phyloP scores from a whole-genome alignment of 2,329 filamentous ascomycete genomes.

The Ilyonectria robusta region DNA sequence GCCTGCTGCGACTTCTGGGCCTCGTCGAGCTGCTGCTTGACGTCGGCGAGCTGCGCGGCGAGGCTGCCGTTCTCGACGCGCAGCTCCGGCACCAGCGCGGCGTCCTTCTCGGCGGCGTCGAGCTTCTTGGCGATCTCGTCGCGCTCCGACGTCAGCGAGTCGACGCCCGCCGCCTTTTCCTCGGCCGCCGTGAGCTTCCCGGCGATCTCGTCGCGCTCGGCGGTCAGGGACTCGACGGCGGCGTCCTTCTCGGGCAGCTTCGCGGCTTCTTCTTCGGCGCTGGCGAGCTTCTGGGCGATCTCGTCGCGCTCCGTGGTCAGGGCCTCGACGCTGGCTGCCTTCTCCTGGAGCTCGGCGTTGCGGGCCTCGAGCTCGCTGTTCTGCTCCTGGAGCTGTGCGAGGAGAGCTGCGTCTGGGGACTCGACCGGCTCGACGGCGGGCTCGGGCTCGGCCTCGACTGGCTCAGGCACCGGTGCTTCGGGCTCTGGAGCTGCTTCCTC shows the following conservation, averaged over 20 bases:
- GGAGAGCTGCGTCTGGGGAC: slow-evolving; percentile 16
- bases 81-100: slow-evolving; percentile 38
- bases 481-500: slow-evolving; percentile 14
- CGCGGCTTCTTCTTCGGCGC: slow-evolving; percentile 31
- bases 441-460: slow-evolving; percentile 17
- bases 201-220: slow-evolving; percentile 24
- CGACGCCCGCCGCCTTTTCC: slow-evolving; percentile 28
- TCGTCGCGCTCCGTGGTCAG: slow-evolving; percentile 37
- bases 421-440: slow-evolving; percentile 11
- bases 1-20: slow-evolving; percentile 43
- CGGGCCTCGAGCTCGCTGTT: slow-evolving; percentile 27
- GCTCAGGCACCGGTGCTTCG: slow-evolving; percentile 27
- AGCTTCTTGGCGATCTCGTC: slow-evolving; percentile 45
- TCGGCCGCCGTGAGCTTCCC: slow-evolving; percentile 27
- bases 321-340: slow-evolving; percentile 29
- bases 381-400: slow-evolving; percentile 32
- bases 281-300: slow-evolving; percentile 36
- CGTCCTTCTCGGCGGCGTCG: slow-evolving; percentile 40
- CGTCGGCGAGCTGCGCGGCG: slow-evolving; percentile 39
- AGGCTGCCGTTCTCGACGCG: slow-evolving; percentile 46
- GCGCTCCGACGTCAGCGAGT: slow-evolving; percentile 31
- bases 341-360: slow-evolving; percentile 40
- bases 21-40: slow-evolving; percentile 34
- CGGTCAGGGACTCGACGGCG: slow-evolving; percentile 16
- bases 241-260: slow-evolving; percentile 27